Conservation (phyloP, 805 yeast species). For the Ogataea naganishii region DNA sequence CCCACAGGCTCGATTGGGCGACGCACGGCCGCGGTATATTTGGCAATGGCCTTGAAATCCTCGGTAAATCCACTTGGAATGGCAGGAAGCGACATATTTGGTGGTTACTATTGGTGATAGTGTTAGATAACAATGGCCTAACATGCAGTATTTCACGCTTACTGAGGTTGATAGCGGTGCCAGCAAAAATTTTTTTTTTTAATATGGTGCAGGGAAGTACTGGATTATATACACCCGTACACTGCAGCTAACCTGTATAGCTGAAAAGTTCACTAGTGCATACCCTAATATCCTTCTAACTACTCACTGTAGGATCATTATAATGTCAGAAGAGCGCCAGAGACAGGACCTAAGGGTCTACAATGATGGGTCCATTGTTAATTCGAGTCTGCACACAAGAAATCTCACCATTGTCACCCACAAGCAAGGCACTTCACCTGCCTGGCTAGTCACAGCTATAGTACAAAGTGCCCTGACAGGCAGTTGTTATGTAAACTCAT, state of each 20-base stretch:
- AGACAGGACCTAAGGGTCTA: slow-evolving; percentile 52
- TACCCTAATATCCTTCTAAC: not conserved
- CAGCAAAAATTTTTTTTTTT: slow-evolving; percentile 4
- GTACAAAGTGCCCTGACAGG: slow-evolving; percentile 44
- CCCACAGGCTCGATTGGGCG: slow-evolving; percentile 96
- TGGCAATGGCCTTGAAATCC: slow-evolving; percentile 40
- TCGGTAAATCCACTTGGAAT: slow-evolving; percentile 49
- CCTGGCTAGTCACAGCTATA: slow-evolving; percentile 53
- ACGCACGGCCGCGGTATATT: slow-evolving; percentile 52
- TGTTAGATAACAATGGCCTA: not conserved
- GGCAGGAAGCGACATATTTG: slow-evolving; percentile 34
- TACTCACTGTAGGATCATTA: no score
- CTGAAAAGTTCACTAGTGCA: no score
- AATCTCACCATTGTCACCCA: slow-evolving; percentile 30
- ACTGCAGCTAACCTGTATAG: no score
- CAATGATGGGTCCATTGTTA: slow-evolving; percentile 39
- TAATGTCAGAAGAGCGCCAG: slow-evolving; percentile 26
- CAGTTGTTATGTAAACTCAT: slow-evolving; percentile 31
- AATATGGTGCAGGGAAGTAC: no score
- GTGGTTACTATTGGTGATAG: not conserved
- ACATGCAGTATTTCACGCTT: no score
- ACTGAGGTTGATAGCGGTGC: no score
- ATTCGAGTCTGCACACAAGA: no score
- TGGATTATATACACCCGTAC: no score
- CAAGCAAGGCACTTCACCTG: slow-evolving; percentile 46